Evolutionary conservation across 1,284 basidiomycete species (phyloP), one percentile per base, ranked within the genome.

Genomic region (Tilletia horrida): DNA sequence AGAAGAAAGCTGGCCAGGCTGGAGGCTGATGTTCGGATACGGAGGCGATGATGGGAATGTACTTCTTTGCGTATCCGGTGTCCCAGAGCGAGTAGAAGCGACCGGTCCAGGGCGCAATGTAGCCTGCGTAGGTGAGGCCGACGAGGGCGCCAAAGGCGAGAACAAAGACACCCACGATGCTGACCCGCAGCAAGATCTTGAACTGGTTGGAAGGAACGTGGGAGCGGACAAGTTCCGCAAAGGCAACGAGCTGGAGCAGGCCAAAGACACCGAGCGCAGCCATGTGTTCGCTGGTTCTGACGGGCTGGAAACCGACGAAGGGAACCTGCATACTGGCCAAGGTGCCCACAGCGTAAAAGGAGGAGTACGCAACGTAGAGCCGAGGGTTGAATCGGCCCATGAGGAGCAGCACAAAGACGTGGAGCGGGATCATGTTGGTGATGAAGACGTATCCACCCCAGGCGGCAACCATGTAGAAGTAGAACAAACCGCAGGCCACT

Each of bases 371-470:
- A 18, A 95, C 90, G 82, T 99, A 99, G 65, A 98, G 87, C 23
- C 93, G 88, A 79, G 87, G 89, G 76, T 89, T 92, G 85, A 89
- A 99, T 62, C 96, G 88, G n/a, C 95, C 95, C 96, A 98, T 98
- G 57, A 97, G 85, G 69, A 97, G 87, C 67, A 99, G 88, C 50
- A 92, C 90, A 29, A 98, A 87, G 0, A 90, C 91, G 78, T 99
- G 96, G 1, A 99, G 85, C 42, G 96, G 96, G 69, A 98, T 93
- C 93, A 99, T 97, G 86, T 99, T 99, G 67, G 96, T 99, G 84
- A 99, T 99, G 86, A 98, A 99, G 1, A 92, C 96, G 83, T 98
- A 99, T 73, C 96, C 96, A 63, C 96, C 96, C 96, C 96, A 99
- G 14, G 96, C 96, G 62, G 96, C 95, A 18, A 99, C 96, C 96